Percentiles rank a stretch among this genome's conserved stretches.
Evolutionary conservation across 116 monocot genomes (phyloP).

Genomic region (Trichopus zeylanicus): DNA sequence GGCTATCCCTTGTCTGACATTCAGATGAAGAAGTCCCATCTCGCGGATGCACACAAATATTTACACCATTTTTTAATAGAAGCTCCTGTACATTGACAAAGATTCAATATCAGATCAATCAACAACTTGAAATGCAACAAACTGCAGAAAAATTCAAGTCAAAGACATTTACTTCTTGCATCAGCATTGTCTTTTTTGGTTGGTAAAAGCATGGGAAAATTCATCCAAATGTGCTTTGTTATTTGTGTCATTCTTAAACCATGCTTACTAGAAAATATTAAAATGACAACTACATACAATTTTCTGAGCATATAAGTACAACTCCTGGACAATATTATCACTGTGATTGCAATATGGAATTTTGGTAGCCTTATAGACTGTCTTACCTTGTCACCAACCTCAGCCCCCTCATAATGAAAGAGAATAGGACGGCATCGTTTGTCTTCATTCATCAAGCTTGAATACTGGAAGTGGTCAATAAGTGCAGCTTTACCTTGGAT

Average conservation of each 20-base stretch:
- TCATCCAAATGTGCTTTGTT: neutral
- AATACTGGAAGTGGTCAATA: conserved; percentile 85
- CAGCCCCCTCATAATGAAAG: conserved; percentile 61
- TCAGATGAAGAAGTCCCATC: conserved; percentile 14
- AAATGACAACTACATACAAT: neutral
- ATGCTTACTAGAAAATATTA: neutral
- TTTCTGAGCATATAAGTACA: too few relatives aligned
- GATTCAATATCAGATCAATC: too few relatives aligned
- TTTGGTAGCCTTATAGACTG: too few relatives aligned
- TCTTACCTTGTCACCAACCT: conserved; percentile 58
- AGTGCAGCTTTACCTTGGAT: conserved; percentile 86
- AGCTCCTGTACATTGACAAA: conserved; percentile 36
- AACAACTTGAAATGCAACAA: too few relatives aligned
- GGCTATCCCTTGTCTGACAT: too few relatives aligned
- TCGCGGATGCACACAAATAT: conserved; percentile 12
- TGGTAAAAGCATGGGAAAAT: neutral
- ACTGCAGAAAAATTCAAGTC: too few relatives aligned
- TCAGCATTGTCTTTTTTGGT: neutral
- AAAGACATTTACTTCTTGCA: too few relatives aligned
- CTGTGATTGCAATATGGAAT: too few relatives aligned
- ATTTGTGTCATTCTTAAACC: too few relatives aligned
- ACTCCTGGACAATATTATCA: too few relatives aligned
- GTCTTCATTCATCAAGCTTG: too few relatives aligned
- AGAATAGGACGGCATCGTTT: too few relatives aligned
- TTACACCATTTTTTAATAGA: conserved; percentile 22